These are phyloP conservation scores for Phlyctochytrium planicorne DNA, from an alignment of 192 early-diverging fungal genomes.

Conservation along the genomic window DNA sequence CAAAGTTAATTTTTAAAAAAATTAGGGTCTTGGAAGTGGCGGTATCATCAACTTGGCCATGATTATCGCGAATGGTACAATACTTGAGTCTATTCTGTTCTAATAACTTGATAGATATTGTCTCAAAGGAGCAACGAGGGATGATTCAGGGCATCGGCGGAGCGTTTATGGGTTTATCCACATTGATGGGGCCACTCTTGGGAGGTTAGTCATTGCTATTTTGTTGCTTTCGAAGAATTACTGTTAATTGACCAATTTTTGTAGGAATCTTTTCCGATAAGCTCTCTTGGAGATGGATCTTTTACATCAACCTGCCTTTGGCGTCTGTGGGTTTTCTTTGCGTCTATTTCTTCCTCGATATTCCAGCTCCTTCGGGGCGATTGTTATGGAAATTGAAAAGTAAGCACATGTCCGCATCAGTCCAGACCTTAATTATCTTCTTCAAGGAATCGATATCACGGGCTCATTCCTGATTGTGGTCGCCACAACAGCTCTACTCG, in stretches of 20 bases:
- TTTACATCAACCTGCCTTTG: conserved; percentile 68
- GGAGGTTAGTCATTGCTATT: no score
- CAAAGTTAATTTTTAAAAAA: no score
- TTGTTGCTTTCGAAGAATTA: no score
- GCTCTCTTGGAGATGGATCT: conserved; percentile 41
- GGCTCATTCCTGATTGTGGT: not conserved
- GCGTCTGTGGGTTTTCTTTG: conserved; percentile 4
- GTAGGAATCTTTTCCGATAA: conserved; percentile 72
- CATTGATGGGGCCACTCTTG: conserved; percentile 15
- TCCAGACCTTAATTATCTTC: no score
- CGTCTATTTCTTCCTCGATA: not conserved
- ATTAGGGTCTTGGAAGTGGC: conserved; percentile 13
- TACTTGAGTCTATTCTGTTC: not conserved
- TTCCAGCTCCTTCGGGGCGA: not conserved
- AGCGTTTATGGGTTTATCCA: not conserved
- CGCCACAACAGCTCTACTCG: not conserved
- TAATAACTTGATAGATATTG: conserved; percentile 14
- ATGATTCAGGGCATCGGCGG: conserved; percentile 12
- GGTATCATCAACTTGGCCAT: conserved; percentile 8
- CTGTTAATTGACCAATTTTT: conserved; percentile 74
- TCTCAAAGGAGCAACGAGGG: conserved; percentile 3
- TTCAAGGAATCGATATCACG: not conserved
- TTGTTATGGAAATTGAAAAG: not conserved
- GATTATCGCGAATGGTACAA: conserved; percentile 30
- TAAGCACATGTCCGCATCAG: no score